Base-by-base conservation (phyloP, 164 flowering plant genomes). In the Euptelea pleiosperma region DNA sequence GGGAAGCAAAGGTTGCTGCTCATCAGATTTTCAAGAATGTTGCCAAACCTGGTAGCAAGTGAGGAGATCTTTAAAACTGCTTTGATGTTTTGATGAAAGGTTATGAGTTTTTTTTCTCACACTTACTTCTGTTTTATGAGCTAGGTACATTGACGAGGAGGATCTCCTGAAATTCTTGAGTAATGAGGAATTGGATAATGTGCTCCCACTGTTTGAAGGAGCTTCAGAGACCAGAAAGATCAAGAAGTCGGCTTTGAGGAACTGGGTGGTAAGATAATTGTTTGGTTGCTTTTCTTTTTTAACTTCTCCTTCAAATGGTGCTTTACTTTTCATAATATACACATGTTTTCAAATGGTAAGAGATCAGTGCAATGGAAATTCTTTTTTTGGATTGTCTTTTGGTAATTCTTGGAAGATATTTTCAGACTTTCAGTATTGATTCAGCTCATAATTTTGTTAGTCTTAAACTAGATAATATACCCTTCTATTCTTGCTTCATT, bases 1-100 rank as follows among this genome's bases (percentile, higher is more conserved):
- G 68, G 79, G 94, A 92, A 66, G 97, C 96, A 39, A 81, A 66
- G 70, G 73, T 70, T 25, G 88, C 84, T 49, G 97, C 96, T 49
- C 59, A 69, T 44, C 58, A 52, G 55, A 84, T 92, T 51, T 92
- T 89, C 68, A 62, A 25, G 59, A 89, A 87, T 63, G 97, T 92
- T 1, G 98, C 97, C 34, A 80, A 80, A 78, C 83, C 75, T 57
- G 71, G 75, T 11, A n/a, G 44, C 79, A 86, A 82, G 97, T 89
- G 66, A 81, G 90, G 21, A 61, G 18, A 55, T 46, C 28, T 22
- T 8, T 48, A 6, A 18, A 42, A 4, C 14, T 16, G 11, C 25
- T 22, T 34, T 29, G 30, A 39, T 14, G 10, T 52, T 21, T 46
- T 26, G 30, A 29, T 44, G 6, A 2, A 29, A 9, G 7, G 16